Base-by-base conservation (phyloP, 352 stramenopile species). In the Phytophthora sansomeana region DNA sequence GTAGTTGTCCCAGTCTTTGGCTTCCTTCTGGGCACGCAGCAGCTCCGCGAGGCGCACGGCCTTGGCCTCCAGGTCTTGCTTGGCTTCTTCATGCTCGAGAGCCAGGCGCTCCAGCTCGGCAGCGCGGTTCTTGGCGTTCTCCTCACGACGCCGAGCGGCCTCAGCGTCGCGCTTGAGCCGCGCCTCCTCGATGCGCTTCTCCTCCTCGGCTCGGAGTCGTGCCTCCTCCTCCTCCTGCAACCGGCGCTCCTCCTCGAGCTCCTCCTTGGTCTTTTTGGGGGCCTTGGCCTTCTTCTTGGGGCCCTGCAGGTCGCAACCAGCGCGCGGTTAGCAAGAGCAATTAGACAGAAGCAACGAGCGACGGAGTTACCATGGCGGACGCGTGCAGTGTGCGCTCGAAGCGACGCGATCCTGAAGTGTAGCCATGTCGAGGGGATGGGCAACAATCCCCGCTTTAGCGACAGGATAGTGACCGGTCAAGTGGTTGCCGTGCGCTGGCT, bases 261-360 rank as follows among this genome's bases (percentile, higher is more conserved):
- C 74, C 56, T 91, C 83, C 56, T 93, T 93, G 73, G 75, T 88
- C 65, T 92, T 93, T 62, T 95, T 93, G 5, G 84, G 83, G 14
- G 78, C 76, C 61, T 95, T 92, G 21, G 42, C 66, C 57, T 91
- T 93, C 76, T 91, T 92, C 69, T 95, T 95, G 6, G 82, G 86
- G 24, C 75, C 69, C 86, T 94, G 57, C 28, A 55, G 33, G 19
- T 7, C 16, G 46, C 7, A 50, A 21, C 26, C 50, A 44, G 50
- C 39, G 10, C 16, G 53, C 16, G 26, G 46, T 11, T 26, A 39
- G 1, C 1, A 24, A 24, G 21, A 9, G 50, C 41, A 68, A 17
- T 47, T 36, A 21, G 17, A 28, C 32, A 43, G 3, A 54, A 30
- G 24, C 19, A 49, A 5, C 6, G 1, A 56, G 21, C 42, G 13